Evolutionary conservation across 2,329 filamentous ascomycete species (phyloP).

Genomic region (Neonectria magnoliae): DNA sequence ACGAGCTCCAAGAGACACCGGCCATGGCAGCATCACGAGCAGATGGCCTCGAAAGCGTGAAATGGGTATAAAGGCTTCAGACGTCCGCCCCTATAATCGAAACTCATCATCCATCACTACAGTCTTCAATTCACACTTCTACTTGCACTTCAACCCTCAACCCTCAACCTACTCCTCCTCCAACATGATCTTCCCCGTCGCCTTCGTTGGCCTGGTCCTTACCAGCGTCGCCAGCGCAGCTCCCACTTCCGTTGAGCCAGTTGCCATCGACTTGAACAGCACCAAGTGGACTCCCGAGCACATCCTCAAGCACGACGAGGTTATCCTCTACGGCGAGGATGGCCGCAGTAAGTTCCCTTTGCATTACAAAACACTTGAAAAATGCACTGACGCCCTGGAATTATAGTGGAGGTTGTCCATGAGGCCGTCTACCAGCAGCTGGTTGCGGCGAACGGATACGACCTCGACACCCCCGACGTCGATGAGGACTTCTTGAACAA

Average conservation of each 20-base stretch:
- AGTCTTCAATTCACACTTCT: not conserved
- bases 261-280: slow-evolving; percentile 21
- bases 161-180: not conserved
- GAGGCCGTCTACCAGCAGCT: not conserved
- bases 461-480: not conserved
- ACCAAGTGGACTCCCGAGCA: slow-evolving; percentile 28
- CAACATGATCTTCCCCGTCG: slow-evolving; percentile 12
- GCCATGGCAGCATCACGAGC: not conserved
- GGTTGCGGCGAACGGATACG: not conserved
- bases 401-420: slow-evolving; percentile 12
- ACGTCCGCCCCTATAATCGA: no score
- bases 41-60: not conserved
- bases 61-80: slow-evolving; percentile 1
- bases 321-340: slow-evolving; percentile 28
- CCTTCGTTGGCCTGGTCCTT: slow-evolving; percentile 8
- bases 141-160: not conserved
- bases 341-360: slow-evolving; percentile 11
- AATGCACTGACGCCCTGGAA: not conserved
- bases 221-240: slow-evolving; percentile 14
- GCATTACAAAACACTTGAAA: not conserved
- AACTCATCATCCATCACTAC: not conserved
- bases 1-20: not conserved
- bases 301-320: slow-evolving; percentile 25
- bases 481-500: slow-evolving; percentile 5
- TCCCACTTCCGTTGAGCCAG: slow-evolving; percentile 10